Percentiles rank a stretch among this genome's conserved stretches.
phyloP scores from a whole-genome alignment of 371 early-diverging fungal species.

The Mortierella sp. region DNA sequence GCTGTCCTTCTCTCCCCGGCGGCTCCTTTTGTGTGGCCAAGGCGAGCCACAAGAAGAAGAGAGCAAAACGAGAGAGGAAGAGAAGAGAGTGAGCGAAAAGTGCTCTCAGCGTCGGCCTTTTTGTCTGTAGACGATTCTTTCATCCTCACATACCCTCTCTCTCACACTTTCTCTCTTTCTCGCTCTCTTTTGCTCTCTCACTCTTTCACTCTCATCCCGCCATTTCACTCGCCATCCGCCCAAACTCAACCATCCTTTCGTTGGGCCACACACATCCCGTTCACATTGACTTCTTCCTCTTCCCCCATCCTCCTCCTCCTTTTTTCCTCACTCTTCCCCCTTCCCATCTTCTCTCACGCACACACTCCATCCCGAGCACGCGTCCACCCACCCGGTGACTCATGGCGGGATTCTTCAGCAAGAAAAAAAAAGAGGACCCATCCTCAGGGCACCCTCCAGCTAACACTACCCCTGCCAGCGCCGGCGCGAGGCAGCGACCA shows the following conservation, averaged over 20 bases:
- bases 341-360: background rate
- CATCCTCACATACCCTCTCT: background rate
- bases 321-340: slow-evolving; percentile 1
- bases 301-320: background rate
- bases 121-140: background rate
- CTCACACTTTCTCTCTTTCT: too few species aligned
- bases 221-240: background rate
- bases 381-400: too few species aligned
- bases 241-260: background rate
- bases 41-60: too few species aligned
- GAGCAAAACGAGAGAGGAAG: too few species aligned
- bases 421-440: slow-evolving; percentile 36
- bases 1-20: too few species aligned
- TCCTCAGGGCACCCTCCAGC: background rate
- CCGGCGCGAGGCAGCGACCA: slow-evolving; percentile 26
- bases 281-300: background rate
- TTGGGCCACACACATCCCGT: slow-evolving; percentile 1
- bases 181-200: too few species aligned
- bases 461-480: background rate
- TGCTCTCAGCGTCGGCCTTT: too few species aligned
- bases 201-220: background rate
- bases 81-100: too few species aligned
- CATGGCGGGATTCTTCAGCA: slow-evolving; percentile 31
- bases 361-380: too few species aligned
- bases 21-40: too few species aligned